Evolutionary conservation across 148 eudicot genomes (phyloP), one percentile per base, ranked within the genome.

Genomic region (Chenopodium suecicum): DNA sequence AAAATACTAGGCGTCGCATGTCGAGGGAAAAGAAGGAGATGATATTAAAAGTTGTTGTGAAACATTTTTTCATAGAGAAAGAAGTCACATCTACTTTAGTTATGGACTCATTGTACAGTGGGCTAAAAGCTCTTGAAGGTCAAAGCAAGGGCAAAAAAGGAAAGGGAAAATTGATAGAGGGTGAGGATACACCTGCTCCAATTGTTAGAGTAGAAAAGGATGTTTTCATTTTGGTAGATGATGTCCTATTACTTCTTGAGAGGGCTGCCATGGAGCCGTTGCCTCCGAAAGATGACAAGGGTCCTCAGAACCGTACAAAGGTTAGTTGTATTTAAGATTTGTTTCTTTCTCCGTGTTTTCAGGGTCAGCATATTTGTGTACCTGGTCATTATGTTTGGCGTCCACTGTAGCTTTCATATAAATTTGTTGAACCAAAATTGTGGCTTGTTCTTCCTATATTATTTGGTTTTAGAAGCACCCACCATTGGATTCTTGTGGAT

Each of bases 51-150:
- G 88, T 87, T n/a, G 86, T 93, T 34, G 98, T 93, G 50, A 95
- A 95, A 82, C 90, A 91, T 7, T 95, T 95, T 84, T 95, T 95
- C 82, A 81, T 95, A 84, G 98, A 95, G 83, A 95, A 95, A 84
- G 98, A 95, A 83, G 98, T 95, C 81, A 95, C 98, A 22, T 95
- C 98, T 81, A 95, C 98, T 52, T 83, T 95, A 79, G 98, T 95
- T 47, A 93, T 95, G 95, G 98, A 95, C 87, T 95, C 97, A 73
- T 83, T 95, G 90, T 90, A 93, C 81, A 93, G 98, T 89, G 98
- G 98, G 83, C 87, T 95, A 32, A 95, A 91, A 92, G 96, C 98
- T 65, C 96, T 95, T 85, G 94, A 95, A 82, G 92, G 88, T 63
- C 94, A 91, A 85, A 88, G 88, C 75, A 95, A 93, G 86, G 81